phyloP scores from a whole-genome alignment of 768 basidiomycete genomes.

The Lentinula aciculospora region DNA sequence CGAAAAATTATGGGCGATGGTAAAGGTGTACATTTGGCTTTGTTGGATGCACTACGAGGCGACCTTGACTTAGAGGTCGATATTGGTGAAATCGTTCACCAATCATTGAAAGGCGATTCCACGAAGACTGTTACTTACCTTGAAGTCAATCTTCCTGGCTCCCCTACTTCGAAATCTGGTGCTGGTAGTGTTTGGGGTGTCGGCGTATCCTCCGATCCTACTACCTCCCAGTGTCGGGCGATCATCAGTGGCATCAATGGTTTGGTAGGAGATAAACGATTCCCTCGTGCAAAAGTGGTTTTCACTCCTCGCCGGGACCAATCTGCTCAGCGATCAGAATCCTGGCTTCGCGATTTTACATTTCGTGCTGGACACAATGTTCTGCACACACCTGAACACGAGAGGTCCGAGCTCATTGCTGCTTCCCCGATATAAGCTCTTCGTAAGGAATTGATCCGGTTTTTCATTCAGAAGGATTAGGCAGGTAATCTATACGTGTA shows the following conservation, averaged over 20 bases:
- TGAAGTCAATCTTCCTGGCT: constrained; percentile 54
- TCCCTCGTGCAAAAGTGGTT: constrained; percentile 33
- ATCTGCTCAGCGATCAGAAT: constrained; percentile 4
- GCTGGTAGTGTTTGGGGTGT: constrained; percentile 58
- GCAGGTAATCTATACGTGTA: background rate
- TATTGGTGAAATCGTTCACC: constrained; percentile 52
- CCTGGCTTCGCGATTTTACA: constrained; percentile 4
- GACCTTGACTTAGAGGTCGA: constrained; percentile 62
- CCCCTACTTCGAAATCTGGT: constrained; percentile 48
- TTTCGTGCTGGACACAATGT: constrained; percentile 5
- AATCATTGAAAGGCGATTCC: constrained; percentile 59
- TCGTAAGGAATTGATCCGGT: background rate
- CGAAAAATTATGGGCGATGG: constrained; percentile 71
- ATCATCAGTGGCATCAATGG: constrained; percentile 70
- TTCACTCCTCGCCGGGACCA: constrained; percentile 2
- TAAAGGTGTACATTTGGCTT: constrained; percentile 71
- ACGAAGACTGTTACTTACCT: constrained; percentile 73
- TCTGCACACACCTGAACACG: background rate
- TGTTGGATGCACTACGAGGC: constrained; percentile 65
- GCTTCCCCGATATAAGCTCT: background rate
- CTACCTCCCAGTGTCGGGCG: constrained; percentile 66
- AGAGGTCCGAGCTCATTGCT: constrained; percentile 2
- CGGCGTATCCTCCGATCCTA: constrained; percentile 69
- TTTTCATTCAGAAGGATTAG: background rate
- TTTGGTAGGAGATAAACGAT: constrained; percentile 43